phyloP scores from a whole-genome alignment of 805 yeast genomes.

The Wickerhamomyces queroliae region DNA sequence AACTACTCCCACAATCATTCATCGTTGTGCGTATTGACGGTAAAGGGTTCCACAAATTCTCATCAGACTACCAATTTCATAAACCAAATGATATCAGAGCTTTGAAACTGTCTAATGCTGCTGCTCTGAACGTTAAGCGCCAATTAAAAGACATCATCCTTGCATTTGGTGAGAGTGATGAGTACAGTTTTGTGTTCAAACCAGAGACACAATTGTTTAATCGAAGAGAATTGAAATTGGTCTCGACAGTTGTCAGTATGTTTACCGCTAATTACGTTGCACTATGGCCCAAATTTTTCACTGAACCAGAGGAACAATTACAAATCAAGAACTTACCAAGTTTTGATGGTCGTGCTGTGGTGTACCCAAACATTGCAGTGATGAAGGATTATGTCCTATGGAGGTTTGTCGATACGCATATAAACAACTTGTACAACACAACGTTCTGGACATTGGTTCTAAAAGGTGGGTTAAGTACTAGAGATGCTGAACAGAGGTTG shows the following conservation, averaged over 20 bases:
- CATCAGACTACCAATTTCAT: slow-evolving; percentile 62
- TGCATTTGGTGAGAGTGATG: slow-evolving; percentile 96
- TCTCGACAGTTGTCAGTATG: slow-evolving; percentile 74
- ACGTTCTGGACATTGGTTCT: slow-evolving; percentile 82
- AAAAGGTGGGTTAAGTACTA: slow-evolving; percentile 62
- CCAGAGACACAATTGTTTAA: slow-evolving; percentile 67
- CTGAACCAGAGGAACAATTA: slow-evolving; percentile 31
- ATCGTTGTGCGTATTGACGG: slow-evolving; percentile 90
- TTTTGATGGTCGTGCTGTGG: slow-evolving; percentile 87
- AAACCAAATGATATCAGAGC: slow-evolving; percentile 89
- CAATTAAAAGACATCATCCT: slow-evolving; percentile 65
- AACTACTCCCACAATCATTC: slow-evolving; percentile 71
- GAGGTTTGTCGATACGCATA: slow-evolving; percentile 97
- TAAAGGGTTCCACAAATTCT: slow-evolving; percentile 85
- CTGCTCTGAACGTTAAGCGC: slow-evolving; percentile 63
- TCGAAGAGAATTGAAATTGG: slow-evolving; percentile 73
- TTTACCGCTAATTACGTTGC: slow-evolving; percentile 72
- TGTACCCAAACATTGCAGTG: slow-evolving; percentile 59
- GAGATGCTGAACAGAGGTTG: slow-evolving; percentile 74
- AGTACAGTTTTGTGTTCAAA: slow-evolving; percentile 75
- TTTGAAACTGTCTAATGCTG: slow-evolving; percentile 69
- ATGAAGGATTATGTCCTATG: slow-evolving; percentile 84
- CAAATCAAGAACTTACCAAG: slow-evolving; percentile 60
- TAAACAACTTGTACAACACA: slow-evolving; percentile 90
- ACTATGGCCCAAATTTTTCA: slow-evolving; percentile 58